Conservation (phyloP, 2,329 filamentous ascomycete genomes). For the Fusarium neocosmosporiellum region DNA sequence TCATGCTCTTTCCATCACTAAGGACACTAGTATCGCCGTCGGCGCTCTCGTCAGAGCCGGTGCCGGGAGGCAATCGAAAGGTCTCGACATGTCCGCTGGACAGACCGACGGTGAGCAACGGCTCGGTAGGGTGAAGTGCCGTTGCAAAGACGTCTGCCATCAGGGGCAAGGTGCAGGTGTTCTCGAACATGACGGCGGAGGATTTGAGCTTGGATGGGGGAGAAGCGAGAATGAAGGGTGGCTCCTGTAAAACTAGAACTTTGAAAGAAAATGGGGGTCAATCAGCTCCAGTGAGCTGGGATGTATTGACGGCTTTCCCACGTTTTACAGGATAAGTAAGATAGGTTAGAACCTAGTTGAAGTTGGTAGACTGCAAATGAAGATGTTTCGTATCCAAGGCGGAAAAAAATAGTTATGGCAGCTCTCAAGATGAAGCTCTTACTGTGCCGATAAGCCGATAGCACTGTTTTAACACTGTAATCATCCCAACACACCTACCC, state of each 20-base stretch:
- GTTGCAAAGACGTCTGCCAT: constrained; percentile 89
- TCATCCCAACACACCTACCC: not conserved
- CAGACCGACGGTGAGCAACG: constrained; percentile 87
- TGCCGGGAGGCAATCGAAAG: constrained; percentile 74
- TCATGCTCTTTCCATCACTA: constrained; percentile 75
- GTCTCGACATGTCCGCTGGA: constrained; percentile 87
- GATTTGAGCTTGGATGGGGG: not conserved
- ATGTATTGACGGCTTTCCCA: not conserved
- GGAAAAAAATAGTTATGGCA: not conserved
- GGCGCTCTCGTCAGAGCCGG: constrained; percentile 61
- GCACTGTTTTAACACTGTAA: not conserved
- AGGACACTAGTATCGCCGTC: constrained; percentile 62
- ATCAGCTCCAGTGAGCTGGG: not conserved
- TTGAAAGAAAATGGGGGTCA: not conserved
- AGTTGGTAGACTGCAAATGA: not conserved
- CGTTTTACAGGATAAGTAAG: not conserved
- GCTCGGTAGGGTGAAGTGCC: constrained; percentile 84
- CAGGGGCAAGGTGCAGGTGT: constrained; percentile 89
- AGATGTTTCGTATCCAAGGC: not conserved
- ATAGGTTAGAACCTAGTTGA: not conserved
- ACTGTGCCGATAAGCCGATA: not conserved
- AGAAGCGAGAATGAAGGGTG: too few relatives aligned
- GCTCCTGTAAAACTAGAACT: too few relatives aligned
- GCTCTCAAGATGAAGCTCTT: not conserved
- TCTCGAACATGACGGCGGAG: constrained; percentile 80